phyloP scores from a whole-genome alignment of 2,329 filamentous ascomycete genomes.

The Fusarium pseudoanthophilum region DNA sequence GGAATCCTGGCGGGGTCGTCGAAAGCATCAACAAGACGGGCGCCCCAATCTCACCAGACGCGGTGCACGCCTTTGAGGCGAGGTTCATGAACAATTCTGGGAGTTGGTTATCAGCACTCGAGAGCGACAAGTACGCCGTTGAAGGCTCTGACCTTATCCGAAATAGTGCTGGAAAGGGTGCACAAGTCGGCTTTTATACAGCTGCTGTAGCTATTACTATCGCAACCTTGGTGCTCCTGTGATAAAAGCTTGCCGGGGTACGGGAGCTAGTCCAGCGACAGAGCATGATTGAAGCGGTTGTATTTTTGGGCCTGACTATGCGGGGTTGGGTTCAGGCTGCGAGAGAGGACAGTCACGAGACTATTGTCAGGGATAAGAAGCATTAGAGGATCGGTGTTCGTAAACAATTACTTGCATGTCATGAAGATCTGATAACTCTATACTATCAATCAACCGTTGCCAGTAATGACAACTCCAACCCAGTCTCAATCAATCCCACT shows the following conservation, averaged over 20 bases:
- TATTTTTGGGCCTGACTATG: rapidly evolving
- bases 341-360: background rate
- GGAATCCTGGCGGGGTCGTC: background rate
- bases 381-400: no score
- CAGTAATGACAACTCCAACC: background rate
- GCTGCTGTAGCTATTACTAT: background rate
- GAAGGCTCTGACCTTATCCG: background rate
- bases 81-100: background rate
- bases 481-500: background rate
- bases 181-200: background rate
- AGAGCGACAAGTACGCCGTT: background rate
- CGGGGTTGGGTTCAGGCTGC: rapidly evolving
- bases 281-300: background rate
- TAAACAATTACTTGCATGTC: no score
- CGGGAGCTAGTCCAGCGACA: rapidly evolving
- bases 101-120: rapidly evolving
- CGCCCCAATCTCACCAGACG: background rate
- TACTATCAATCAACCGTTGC: background rate
- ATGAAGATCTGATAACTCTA: background rate
- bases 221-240: rapidly evolving
- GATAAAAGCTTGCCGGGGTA: rapidly evolving
- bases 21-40: background rate
- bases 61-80: background rate
- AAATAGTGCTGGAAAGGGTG: background rate
- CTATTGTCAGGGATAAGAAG: no score